Base-by-base conservation (phyloP, 257 asterid genomes). In the Penstemon barbatus region DNA sequence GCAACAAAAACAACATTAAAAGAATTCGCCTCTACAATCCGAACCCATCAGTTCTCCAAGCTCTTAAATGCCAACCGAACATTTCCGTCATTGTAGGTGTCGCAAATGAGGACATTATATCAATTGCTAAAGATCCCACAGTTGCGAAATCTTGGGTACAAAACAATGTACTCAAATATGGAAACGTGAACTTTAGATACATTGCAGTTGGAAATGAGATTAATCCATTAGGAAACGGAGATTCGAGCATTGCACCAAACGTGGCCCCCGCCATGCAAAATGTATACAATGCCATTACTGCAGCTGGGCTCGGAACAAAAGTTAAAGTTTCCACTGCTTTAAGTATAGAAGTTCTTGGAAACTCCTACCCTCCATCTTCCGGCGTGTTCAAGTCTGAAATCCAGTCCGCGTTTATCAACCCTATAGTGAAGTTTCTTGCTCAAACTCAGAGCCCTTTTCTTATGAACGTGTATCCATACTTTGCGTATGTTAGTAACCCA, bases 171-270 rank as follows among this genome's bases (percentile, higher is more conserved):
- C 69, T 77, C 1, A 77, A 33, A 8, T 49, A 45, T 8, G 4
- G 0, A 0, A 55, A 58, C 0, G 77, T 85, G 3, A 57, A 59
- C 6, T 57, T 86, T 44, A 42, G 43, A 3, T 83, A 51, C 56
- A 63, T 83, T 0, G 65, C 78, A 3, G 85, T 81, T 2, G 87
- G 86, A 0, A 84, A 86, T 25, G 86, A 81, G 40, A 61, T 79
- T 44, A 57, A 19, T 57, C 84, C 80, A 0, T 51, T 25, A 0
- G 55, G 48, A 33, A n/a, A 5, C 1, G 63, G 37, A 5, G 53
- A 37, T 5, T 7, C 77, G 5, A 3, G 39, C 4, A 77, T 44
- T 0, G 74, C 74, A 4, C 65, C 85, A 0, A 15, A 6, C 39
- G 70, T 80, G 0, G 69, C 45, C 33, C 64, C 39, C 1, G 84